A percentile compares a stretch with the other conserved stretches of the same genome.
Evolutionary conservation across 192 early-diverging fungal species (phyloP).

Genomic region (Backusella tarrabulga): DNA sequence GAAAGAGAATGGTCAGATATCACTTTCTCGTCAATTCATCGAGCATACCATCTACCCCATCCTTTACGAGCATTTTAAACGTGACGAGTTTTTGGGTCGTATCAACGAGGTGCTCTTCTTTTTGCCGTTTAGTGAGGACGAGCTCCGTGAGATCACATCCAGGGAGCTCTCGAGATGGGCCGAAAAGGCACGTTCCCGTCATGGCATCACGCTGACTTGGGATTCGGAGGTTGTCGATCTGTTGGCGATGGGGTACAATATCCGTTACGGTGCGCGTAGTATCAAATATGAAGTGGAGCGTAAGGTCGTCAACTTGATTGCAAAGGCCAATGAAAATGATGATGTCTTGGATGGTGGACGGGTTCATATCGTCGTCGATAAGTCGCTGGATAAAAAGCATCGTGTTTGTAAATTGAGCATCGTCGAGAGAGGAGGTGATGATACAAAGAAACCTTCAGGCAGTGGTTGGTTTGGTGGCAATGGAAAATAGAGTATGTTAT

Average conservation of each 20-base stretch:
- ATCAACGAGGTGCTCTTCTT: slow-evolving; percentile 50
- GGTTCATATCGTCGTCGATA: slow-evolving; percentile 34
- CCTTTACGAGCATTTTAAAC: slow-evolving; percentile 40
- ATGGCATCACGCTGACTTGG: slow-evolving; percentile 43
- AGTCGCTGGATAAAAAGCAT: background rate
- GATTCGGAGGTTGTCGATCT: slow-evolving; percentile 37
- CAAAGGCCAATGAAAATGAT: slow-evolving; percentile 44
- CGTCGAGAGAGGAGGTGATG: slow-evolving; percentile 13
- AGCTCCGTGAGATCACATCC: slow-evolving; percentile 31
- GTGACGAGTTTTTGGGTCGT: slow-evolving; percentile 46
- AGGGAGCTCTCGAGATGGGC: slow-evolving; percentile 41
- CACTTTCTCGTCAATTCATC: slow-evolving; percentile 39
- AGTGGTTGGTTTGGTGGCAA: background rate
- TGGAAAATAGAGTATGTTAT: background rate
- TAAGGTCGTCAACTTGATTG: slow-evolving; percentile 42
- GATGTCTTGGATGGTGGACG: slow-evolving; percentile 40
- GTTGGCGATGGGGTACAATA: slow-evolving; percentile 38
- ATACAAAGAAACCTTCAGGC: slow-evolving; percentile 6
- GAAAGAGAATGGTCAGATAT: slow-evolving; percentile 28
- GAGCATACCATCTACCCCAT: slow-evolving; percentile 44
- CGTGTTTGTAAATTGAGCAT: slow-evolving; percentile 20
- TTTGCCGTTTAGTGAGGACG: slow-evolving; percentile 38
- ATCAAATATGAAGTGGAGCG: slow-evolving; percentile 49
- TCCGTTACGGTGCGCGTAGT: slow-evolving; percentile 45
- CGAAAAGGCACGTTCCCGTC: slow-evolving; percentile 38